phyloP scores from a whole-genome alignment of 2,329 filamentous ascomycete species.

The Laburnicola sp. region DNA sequence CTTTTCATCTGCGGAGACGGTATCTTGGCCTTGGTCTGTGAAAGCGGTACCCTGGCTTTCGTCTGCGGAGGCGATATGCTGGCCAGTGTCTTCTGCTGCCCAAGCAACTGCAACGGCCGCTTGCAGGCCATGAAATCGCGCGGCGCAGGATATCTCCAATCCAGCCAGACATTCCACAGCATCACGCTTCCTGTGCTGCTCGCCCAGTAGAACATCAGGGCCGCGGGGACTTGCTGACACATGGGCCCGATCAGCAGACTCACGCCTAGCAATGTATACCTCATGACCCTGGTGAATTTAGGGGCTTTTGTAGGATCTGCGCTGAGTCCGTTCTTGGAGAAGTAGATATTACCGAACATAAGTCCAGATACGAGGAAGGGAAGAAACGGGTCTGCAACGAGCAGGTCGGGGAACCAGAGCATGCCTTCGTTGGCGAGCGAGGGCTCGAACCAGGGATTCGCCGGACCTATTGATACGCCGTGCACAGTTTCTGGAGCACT shows the following conservation, averaged over 20 bases:
- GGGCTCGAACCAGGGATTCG: constrained; percentile 49
- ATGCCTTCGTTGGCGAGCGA: constrained; percentile 60
- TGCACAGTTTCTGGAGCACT: constrained; percentile 7
- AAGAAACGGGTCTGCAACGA: constrained; percentile 57
- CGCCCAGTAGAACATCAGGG: constrained; percentile 48
- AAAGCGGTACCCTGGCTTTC: too few relatives aligned
- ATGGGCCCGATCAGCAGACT: constrained; percentile 38
- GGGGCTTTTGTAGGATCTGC: constrained; percentile 19
- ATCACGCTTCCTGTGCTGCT: constrained; percentile 41
- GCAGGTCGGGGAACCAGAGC: constrained; percentile 63
- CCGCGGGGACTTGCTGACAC: constrained; percentile 44
- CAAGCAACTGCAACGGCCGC: constrained; percentile 32
- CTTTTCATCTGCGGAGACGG: too few relatives aligned
- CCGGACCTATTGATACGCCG: constrained; percentile 8
- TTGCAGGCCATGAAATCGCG: constrained; percentile 30
- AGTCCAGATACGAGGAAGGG: constrained; percentile 54
- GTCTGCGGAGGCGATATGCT: too few relatives aligned
- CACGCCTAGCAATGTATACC: constrained; percentile 35
- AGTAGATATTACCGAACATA: constrained; percentile 54
- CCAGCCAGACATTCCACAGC: constrained; percentile 39
- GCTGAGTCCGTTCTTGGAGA: constrained; percentile 24
- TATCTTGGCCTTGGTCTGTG: too few relatives aligned
- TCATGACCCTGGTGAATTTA: constrained; percentile 13
- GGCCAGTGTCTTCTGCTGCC: not conserved
- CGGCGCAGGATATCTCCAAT: constrained; percentile 34